Evolutionary conservation across 140 eudicot species (phyloP).

Genomic region (Senecio squalidus): DNA sequence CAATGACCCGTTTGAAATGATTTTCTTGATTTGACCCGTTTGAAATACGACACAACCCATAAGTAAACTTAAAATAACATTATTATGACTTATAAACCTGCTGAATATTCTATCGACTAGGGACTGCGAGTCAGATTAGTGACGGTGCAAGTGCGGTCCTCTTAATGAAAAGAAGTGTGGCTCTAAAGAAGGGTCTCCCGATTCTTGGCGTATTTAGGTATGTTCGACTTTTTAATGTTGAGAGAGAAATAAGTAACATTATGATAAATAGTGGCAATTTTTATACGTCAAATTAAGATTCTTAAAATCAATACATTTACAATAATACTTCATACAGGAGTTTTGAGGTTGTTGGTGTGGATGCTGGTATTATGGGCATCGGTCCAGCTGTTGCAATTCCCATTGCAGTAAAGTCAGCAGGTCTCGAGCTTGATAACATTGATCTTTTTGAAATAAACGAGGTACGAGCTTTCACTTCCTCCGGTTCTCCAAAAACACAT

Average conservation of each 20-base stretch:
- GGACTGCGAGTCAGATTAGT: conserved; percentile 91
- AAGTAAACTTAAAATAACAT: too few relatives aligned
- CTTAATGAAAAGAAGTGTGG: conserved; percentile 91
- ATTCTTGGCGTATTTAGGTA: conserved; percentile 89
- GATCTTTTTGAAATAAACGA: conserved; percentile 85
- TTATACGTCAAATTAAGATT: background rate
- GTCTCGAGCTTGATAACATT: conserved; percentile 63
- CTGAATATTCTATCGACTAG: conserved; percentile 26
- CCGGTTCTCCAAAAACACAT: background rate
- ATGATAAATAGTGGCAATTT: background rate
- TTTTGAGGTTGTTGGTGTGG: conserved; percentile 91
- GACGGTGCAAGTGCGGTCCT: conserved; percentile 99
- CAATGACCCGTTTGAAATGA: background rate
- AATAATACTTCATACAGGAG: conserved; percentile 46
- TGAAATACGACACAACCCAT: too few relatives aligned
- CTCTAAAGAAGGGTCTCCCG: conserved; percentile 77
- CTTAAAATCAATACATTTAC: background rate
- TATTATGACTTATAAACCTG: too few relatives aligned
- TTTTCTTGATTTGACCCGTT: background rate
- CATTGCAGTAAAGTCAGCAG: conserved; percentile 79
- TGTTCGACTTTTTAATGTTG: background rate
- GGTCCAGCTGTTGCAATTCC: conserved; percentile 96
- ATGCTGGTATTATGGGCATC: conserved; percentile 81
- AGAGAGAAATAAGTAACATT: background rate
- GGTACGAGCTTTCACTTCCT: conserved; percentile 30